Percentiles rank a stretch among this genome's conserved stretches.
Evolutionary conservation across 1,284 basidiomycete species (phyloP).

Genomic region (Takashimella tepidaria): DNA sequence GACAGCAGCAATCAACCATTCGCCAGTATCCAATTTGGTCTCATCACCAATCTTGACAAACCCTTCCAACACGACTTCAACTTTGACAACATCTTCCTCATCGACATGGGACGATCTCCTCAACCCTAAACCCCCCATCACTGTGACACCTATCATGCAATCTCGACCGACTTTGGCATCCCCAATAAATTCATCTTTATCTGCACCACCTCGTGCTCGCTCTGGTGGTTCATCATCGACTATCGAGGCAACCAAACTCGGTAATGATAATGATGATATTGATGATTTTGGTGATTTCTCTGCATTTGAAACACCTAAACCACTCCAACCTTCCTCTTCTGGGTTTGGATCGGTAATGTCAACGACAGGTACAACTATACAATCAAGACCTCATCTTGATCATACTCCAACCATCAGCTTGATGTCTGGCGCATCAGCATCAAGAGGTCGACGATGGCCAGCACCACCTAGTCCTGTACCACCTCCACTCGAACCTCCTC

Average conservation of each 20-base stretch:
- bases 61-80: neutral
- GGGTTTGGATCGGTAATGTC: no score
- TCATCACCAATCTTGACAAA: slow-evolving; percentile 2
- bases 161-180: neutral
- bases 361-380: neutral
- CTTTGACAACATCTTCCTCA: slow-evolving; percentile 1
- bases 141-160: neutral
- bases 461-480: neutral
- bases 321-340: neutral
- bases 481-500: neutral
- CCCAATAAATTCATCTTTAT: slow-evolving; percentile 4
- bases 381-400: neutral
- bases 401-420: neutral
- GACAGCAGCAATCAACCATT: neutral
- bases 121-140: slow-evolving; percentile 4
- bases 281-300: slow-evolving; percentile 14
- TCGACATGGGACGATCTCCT: slow-evolving; percentile 36
- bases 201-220: slow-evolving; percentile 1
- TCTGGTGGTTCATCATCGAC: slow-evolving; percentile 9
- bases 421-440: neutral
- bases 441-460: neutral
- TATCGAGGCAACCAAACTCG: neutral
- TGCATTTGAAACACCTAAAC: neutral
- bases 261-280: neutral
- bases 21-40: neutral